Conservation (phyloP, 2,329 filamentous ascomycete species). For the Pseudogymnoascus sp. region DNA sequence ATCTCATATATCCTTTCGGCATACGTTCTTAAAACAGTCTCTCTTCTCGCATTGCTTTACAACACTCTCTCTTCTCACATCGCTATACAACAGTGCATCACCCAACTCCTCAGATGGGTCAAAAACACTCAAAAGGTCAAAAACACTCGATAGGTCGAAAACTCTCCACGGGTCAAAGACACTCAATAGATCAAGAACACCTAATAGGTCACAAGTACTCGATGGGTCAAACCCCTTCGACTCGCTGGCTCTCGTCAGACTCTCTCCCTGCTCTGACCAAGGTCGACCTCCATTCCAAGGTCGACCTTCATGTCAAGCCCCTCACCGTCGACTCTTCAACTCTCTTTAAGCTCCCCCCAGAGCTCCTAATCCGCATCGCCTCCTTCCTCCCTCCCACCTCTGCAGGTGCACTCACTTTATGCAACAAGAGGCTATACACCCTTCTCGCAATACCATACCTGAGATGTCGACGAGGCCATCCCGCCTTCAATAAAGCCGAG, state of each 20-base stretch:
- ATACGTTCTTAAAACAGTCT: too few species aligned
- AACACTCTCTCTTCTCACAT: too few species aligned
- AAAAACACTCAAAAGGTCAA: too few species aligned
- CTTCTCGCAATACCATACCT: slow-evolving; percentile 8
- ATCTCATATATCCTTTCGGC: too few species aligned
- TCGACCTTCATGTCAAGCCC: too few species aligned
- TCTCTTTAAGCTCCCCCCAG: slow-evolving; percentile 12
- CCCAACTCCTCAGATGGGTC: too few species aligned
- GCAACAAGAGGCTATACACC: slow-evolving; percentile 10
- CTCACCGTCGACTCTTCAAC: slow-evolving; percentile 11
- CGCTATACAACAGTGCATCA: too few species aligned
- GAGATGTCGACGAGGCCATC: background rate
- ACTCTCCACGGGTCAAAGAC: too few species aligned
- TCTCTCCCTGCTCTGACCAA: background rate
- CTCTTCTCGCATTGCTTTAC: too few species aligned
- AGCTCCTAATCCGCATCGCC: slow-evolving; percentile 14
- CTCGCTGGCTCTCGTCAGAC: background rate
- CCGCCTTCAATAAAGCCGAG: background rate
- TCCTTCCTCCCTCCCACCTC: slow-evolving; percentile 10
- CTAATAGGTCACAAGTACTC: too few species aligned
- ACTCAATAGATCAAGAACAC: too few species aligned
- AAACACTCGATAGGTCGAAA: too few species aligned
- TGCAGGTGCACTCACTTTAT: slow-evolving; percentile 9
- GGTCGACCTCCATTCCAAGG: background rate
- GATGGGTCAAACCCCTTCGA: background rate